Percentiles rank a stretch among this genome's conserved stretches.
phyloP scores from a whole-genome alignment of 2,329 filamentous ascomycete species.

The Fusarium neocosmosporiellum region DNA sequence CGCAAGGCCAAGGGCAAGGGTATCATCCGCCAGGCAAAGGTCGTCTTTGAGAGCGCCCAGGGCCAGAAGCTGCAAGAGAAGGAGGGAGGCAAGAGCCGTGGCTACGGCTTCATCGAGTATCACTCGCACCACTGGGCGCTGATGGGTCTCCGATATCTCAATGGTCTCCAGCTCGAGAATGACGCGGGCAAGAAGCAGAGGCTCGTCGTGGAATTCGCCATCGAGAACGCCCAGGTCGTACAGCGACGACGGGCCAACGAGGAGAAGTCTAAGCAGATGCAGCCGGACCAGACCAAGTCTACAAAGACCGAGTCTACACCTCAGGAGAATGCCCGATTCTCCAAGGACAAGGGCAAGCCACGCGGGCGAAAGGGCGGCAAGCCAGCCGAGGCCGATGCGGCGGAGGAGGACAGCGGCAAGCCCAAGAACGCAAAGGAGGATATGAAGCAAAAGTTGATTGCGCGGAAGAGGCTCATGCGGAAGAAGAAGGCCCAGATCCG shows the following conservation, averaged over 20 bases:
- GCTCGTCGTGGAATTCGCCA: constrained; percentile 95
- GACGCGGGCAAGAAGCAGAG: constrained; percentile 83
- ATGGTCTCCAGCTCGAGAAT: constrained; percentile 75
- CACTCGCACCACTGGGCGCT: constrained; percentile 92
- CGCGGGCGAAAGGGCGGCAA: constrained; percentile 33
- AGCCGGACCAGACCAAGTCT: constrained; percentile 36
- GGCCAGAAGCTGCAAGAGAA: constrained; percentile 86
- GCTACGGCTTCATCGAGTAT: constrained; percentile 98
- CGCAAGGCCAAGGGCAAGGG: constrained; percentile 85
- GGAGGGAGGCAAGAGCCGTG: constrained; percentile 84
- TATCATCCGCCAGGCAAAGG: constrained; percentile 92
- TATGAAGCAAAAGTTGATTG: constrained; percentile 80
- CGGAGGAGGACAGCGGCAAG: constrained; percentile 45
- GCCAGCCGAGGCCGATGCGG: constrained; percentile 4
- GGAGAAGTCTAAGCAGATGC: constrained; percentile 47
- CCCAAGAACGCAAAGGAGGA: constrained; percentile 51
- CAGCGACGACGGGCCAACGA: constrained; percentile 68
- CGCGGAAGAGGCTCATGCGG: constrained; percentile 83
- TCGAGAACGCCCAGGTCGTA: constrained; percentile 98
- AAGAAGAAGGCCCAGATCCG: constrained; percentile 69
- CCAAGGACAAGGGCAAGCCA: constrained; percentile 35
- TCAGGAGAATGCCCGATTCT: constrained; percentile 30
- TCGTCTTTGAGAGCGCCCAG: constrained; percentile 89
- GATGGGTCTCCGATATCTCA: constrained; percentile 94
- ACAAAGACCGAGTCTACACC: constrained; percentile 20